These are phyloP conservation scores for Aspergillus novoparasiticus DNA, from an alignment of 2,329 filamentous ascomycete species.

Conservation along the genomic window DNA sequence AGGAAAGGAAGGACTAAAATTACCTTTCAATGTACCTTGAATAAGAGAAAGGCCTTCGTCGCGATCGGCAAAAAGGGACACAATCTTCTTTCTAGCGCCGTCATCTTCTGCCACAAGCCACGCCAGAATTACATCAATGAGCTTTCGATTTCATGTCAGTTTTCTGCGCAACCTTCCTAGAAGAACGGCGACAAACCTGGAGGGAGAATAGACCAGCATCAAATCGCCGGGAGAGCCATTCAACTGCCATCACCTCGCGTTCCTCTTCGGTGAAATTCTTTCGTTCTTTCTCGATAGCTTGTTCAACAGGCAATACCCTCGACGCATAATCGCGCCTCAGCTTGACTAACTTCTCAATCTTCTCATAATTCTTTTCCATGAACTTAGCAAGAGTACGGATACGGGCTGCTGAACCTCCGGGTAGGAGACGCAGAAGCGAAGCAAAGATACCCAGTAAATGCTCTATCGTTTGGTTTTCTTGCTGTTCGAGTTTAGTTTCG, in stretches of 20 bases:
- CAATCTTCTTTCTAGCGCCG: constrained; percentile 69
- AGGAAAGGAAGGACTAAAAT: constrained; percentile 16
- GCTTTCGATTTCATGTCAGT: constrained; percentile 39
- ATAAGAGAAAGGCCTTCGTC: constrained; percentile 68
- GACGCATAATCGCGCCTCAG: constrained; percentile 71
- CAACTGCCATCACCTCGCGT: constrained; percentile 63
- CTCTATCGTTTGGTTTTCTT: constrained; percentile 68
- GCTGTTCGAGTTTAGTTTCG: constrained; percentile 42
- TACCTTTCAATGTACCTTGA: constrained; percentile 67
- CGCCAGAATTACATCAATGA: constrained; percentile 79
- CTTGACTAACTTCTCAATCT: constrained; percentile 71
- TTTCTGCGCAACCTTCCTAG: constrained; percentile 1
- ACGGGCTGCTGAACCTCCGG: constrained; percentile 73
- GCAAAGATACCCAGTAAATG: constrained; percentile 85
- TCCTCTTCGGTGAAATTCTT: constrained; percentile 59
- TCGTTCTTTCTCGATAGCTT: constrained; percentile 62
- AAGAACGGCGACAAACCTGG: constrained; percentile 51
- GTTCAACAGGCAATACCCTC: constrained; percentile 64
- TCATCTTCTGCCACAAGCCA: constrained; percentile 91
- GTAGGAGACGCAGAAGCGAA: constrained; percentile 76
- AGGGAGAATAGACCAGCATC: constrained; percentile 84
- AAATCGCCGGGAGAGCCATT: constrained; percentile 73
- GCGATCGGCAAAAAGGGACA: constrained; percentile 64
- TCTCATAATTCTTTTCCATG: constrained; percentile 89
- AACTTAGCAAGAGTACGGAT: constrained; percentile 92